Evolutionary conservation across 495 filamentous ascomycete genomes (phyloP), one percentile per base, ranked within the genome.

Genomic region (Sabuloglossum arenarium): DNA sequence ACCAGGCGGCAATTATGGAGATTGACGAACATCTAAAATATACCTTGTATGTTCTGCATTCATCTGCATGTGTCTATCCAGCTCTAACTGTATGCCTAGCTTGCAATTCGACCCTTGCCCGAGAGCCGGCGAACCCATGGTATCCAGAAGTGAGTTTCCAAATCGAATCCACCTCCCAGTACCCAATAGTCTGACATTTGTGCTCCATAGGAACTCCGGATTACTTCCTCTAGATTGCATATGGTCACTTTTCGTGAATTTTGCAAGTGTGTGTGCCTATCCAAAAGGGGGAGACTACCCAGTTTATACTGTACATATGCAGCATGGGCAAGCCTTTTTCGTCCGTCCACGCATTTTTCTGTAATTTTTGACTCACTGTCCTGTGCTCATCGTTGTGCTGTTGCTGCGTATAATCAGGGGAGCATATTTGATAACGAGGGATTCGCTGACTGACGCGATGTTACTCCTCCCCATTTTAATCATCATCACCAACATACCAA

Each of bases 21-120:
- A 98, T 98, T 69, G 91, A 98, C 59, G 91, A 98, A 71, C 88
- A 98, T 70, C 71, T 98, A 69, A 97, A 98, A 75, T 98, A 97
- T 68, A 98, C 91, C 64, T 98, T 98, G 91, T 98, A 78, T 71
- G 88, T 83, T 30, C n/a, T 29, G 31, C 29, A 19, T 23, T 14
- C 55, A 16, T 21, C 24, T 31, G 16, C 27, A 27, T 25, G 0
- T 46, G 23, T 24, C 21, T 57, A 52, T 28, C 57, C 59, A 64
- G 68, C 43, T 59, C 57, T 27, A 28, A 43, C 60, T 45, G 45
- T 25, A 50, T 39, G 39, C 60, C 23, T 62, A 98, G 91, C 82
- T 74, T 98, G 75, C 91, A 98, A 80, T 98, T 98, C 71, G 91
- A 98, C 67, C 91, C 91, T 58, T 97, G 91, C 76, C 91, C 91